Conservation (phyloP, 1,139 yeast species). For the Maudiozyma humilis region DNA sequence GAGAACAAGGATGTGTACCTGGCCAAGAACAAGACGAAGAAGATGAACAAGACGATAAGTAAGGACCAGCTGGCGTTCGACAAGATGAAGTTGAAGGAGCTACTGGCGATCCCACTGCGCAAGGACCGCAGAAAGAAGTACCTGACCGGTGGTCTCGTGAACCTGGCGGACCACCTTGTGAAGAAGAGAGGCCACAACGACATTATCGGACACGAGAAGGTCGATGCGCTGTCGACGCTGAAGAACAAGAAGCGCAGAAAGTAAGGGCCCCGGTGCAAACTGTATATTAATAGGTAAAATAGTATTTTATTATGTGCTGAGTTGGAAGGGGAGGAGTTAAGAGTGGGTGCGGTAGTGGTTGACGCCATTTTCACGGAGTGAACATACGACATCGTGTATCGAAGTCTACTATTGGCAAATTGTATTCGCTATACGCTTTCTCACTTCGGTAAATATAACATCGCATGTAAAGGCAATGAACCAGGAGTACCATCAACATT, state of each 20-base stretch:
- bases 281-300: conserved; percentile 4
- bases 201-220: conserved; percentile 62
- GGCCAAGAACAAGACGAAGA: conserved; percentile 55
- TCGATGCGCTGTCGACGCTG: conserved; percentile 64
- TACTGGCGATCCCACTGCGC: conserved; percentile 54
- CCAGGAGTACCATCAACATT: no score
- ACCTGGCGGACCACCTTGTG: conserved; percentile 76
- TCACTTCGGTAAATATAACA: no score
- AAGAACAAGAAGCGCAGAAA: conserved; percentile 32
- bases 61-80: conserved; percentile 43
- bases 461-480: no score
- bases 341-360: no score
- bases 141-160: conserved; percentile 75
- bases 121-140: conserved; percentile 66
- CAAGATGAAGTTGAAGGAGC: conserved; percentile 48
- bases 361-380: no score
- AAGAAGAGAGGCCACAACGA: conserved; percentile 62
- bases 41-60: conserved; percentile 46
- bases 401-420: no score
- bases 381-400: no score
- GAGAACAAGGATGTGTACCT: conserved; percentile 57
- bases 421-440: no score
- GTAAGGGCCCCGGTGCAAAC: no score
- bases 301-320: background rate
- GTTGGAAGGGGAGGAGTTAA: background rate